A percentile compares a stretch with the other conserved stretches of the same genome.
phyloP scores from a whole-genome alignment of 2,329 filamentous ascomycete species.

The Diaporthe vaccinii region DNA sequence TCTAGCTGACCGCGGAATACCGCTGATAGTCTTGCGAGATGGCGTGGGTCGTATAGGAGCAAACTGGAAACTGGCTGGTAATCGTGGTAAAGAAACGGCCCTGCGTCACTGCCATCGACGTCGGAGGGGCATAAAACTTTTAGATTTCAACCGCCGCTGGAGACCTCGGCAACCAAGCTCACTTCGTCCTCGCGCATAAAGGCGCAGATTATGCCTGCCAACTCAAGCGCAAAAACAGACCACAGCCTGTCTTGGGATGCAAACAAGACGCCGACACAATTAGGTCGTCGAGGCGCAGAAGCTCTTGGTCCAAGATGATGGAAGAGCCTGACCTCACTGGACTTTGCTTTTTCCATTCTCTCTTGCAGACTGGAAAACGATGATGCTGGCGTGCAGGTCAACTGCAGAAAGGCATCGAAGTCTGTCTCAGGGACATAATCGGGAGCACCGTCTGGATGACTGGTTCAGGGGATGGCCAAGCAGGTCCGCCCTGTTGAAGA shows the following conservation, averaged over 20 bases:
- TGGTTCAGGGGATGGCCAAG: conserved; percentile 23
- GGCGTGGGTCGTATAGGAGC: neutral
- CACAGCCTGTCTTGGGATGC: neutral
- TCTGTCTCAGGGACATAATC: conserved; percentile 1
- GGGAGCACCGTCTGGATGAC: neutral
- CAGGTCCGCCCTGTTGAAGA: conserved; percentile 8
- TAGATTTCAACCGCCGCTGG: conserved; percentile 4
- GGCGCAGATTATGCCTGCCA: neutral
- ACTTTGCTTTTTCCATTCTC: neutral
- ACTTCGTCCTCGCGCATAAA: conserved; percentile 14
- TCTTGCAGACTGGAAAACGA: neutral
- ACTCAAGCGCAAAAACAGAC: neutral
- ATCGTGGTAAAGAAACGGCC: neutral
- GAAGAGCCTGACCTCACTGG: neutral
- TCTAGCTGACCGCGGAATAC: no score
- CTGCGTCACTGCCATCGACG: neutral
- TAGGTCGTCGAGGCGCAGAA: neutral
- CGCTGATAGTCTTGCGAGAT: no score
- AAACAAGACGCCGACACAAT: neutral
- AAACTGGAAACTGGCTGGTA: neutral
- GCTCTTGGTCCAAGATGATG: neutral
- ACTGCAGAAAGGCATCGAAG: conserved; percentile 6
- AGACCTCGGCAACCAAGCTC: conserved; percentile 22
- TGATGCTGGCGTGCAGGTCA: neutral
- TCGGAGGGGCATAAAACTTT: conserved; percentile 1